These are phyloP conservation scores for Fraxinus dipetala DNA, from an alignment of 305 asterid genomes.

Conservation along the genomic window DNA sequence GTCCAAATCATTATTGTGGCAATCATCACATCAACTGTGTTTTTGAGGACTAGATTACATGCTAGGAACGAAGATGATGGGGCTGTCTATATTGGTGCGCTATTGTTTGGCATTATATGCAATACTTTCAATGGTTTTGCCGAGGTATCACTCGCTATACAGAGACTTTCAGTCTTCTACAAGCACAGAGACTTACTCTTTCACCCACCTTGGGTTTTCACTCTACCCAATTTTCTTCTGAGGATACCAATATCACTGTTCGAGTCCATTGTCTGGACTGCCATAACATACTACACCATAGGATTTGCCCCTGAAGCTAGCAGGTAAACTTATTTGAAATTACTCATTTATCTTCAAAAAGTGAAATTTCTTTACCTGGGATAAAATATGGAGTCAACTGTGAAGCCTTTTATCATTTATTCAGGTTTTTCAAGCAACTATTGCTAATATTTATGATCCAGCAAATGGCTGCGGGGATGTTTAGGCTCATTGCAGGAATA, in stretches of 20 bases:
- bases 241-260: conserved; percentile 64
- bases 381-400: not conserved
- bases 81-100: conserved; percentile 53
- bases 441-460: conserved; percentile 64
- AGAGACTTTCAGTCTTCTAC: conserved; percentile 82
- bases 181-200: conserved; percentile 78
- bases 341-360: not conserved
- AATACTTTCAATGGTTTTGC: conserved; percentile 76
- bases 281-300: conserved; percentile 66
- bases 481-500: conserved; percentile 68
- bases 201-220: conserved; percentile 80
- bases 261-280: conserved; percentile 65
- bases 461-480: conserved; percentile 91
- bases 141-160: conserved; percentile 58
- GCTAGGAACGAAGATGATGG: conserved; percentile 57
- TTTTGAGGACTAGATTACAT: conserved; percentile 57
- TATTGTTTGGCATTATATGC: conserved; percentile 47
- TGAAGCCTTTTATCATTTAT: not conserved
- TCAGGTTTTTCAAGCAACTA: conserved; percentile 86
- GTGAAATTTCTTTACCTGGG: not conserved
- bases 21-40: conserved; percentile 54
- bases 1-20: conserved; percentile 68
- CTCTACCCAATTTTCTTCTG: conserved; percentile 63
- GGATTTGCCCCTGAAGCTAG: conserved; percentile 83
- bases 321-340: conserved; percentile 38